Base-by-base conservation (phyloP, 2,329 filamentous ascomycete genomes). In the Xenoacremonium recifei region DNA sequence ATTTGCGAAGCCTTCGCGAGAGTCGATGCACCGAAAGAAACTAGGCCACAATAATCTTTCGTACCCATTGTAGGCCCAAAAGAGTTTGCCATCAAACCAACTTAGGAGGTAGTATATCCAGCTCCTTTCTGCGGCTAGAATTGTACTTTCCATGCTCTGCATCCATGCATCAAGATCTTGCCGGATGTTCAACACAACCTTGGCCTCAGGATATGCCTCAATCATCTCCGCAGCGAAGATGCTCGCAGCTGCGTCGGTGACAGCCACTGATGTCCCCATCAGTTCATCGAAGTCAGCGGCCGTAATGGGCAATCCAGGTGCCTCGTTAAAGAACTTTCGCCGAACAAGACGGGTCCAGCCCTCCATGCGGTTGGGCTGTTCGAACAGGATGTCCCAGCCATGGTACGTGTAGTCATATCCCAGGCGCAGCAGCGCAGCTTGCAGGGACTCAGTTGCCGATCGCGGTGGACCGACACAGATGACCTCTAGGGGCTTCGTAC, bases 191-290 rank as follows among this genome's bases (percentile, higher is more conserved):
- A 70, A 63, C 15, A 77, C 64, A 10, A 76, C 71, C 45, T 70
- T 71, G 32, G 75, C 73, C 20, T 75, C 62, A 0, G 74, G 73
- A 42, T 75, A 75, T 11, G 73, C 56, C 15, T 64, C 63, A 40
- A 76, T 58, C 39, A 40, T 36, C 30, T 76, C 72, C 13, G 65
- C 60, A 3, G 61, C 66, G 32, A 76, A 68, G 18, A 66, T 49
- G 7, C 47, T 63, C 3, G 62, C 63, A 3, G 71, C 65, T 2
- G 63, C 51, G 47, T 75, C 73, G 6, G 70, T 70, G 4, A 69
- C 64, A 6, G 70, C 71, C 0, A 52, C 53, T 4, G 41, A 45
- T 41, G 60, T 50, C 7, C 60, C 57, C n/a, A 63, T 36, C 6
- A 63, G 19, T 12, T 46, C 45, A 39, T 63, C 58, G 17, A 63